A percentile compares a stretch with the other conserved stretches of the same genome.
These are phyloP conservation scores for Ochromonas danica DNA, from an alignment of 108 stramenopile species.

Conservation along the genomic window DNA sequence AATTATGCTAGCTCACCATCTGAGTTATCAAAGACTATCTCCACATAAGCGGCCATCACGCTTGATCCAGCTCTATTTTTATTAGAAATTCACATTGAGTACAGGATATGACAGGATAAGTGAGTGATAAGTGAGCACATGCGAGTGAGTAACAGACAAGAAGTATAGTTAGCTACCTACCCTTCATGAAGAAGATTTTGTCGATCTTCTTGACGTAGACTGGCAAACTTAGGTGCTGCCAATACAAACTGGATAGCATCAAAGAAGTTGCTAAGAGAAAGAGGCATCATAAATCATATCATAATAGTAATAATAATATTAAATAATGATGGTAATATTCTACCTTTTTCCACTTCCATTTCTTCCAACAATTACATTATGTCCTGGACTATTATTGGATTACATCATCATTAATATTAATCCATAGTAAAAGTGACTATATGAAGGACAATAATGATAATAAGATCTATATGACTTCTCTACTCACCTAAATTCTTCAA, in stretches of 20 bases:
- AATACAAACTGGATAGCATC: conserved; percentile 92
- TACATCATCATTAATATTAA: neutral
- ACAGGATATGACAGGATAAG: neutral
- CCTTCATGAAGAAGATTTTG: conserved; percentile 59
- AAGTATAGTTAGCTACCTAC: no score
- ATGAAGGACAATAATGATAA: neutral
- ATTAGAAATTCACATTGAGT: neutral
- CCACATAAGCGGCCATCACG: conserved; percentile 88
- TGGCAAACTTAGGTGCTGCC: conserved; percentile 77
- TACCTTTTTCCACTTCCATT: conserved; percentile 86
- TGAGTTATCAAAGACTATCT: conserved; percentile 97
- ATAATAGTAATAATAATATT: neutral
- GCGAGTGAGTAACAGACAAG: no score
- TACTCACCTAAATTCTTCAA: conserved; percentile 53
- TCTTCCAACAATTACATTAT: conserved; percentile 87
- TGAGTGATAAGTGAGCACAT: no score
- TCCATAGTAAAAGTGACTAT: neutral
- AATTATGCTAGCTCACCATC: conserved; percentile 54
- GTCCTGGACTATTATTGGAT: conserved; percentile 61
- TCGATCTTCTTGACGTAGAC: conserved; percentile 68
- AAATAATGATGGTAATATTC: neutral
- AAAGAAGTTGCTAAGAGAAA: conserved; percentile 18
- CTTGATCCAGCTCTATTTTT: conserved; percentile 32
- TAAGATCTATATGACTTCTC: neutral
- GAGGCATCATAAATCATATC: neutral